Percentiles rank a stretch among this genome's conserved stretches.
Conservation (phyloP, 345 rosid genomes). For the Brassica cretica region DNA sequence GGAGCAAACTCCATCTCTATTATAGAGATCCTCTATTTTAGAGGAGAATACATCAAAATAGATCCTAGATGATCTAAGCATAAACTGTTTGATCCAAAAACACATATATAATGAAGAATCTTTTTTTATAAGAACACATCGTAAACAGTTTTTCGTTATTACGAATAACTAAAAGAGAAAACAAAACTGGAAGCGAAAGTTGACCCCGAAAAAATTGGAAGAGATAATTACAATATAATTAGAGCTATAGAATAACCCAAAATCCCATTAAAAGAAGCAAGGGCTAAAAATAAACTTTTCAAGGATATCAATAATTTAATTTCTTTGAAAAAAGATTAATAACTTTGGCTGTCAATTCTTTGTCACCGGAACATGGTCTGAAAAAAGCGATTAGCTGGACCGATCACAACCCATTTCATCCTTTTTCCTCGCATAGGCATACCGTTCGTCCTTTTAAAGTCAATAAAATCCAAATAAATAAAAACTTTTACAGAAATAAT, state of each 20-base stretch:
- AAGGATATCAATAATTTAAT: constrained; percentile 24
- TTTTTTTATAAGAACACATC: not conserved
- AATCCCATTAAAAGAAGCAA: constrained; percentile 9
- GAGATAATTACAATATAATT: not conserved
- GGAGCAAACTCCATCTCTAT: too few relatives aligned
- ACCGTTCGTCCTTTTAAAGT: constrained; percentile 52
- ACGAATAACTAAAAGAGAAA: not conserved
- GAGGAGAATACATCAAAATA: too few relatives aligned
- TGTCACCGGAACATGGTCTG: constrained; percentile 56
- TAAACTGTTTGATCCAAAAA: not conserved
- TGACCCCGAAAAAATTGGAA: not conserved
- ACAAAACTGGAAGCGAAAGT: not conserved
- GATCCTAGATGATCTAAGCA: too few relatives aligned
- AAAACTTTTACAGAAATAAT: constrained; percentile 23
- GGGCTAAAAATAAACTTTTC: constrained; percentile 74
- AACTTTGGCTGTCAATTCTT: constrained; percentile 55
- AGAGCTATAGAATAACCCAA: not conserved
- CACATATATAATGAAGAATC: not conserved
- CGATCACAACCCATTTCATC: constrained; percentile 39
- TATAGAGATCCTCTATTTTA: too few relatives aligned
- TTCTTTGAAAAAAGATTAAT: constrained; percentile 45
- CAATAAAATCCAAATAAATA: constrained; percentile 34
- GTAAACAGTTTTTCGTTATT: not conserved
- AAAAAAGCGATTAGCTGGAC: constrained; percentile 57
- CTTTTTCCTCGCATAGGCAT: constrained; percentile 7